Base-by-base conservation (phyloP, 148 eudicot genomes). In the Cornus kousa region DNA sequence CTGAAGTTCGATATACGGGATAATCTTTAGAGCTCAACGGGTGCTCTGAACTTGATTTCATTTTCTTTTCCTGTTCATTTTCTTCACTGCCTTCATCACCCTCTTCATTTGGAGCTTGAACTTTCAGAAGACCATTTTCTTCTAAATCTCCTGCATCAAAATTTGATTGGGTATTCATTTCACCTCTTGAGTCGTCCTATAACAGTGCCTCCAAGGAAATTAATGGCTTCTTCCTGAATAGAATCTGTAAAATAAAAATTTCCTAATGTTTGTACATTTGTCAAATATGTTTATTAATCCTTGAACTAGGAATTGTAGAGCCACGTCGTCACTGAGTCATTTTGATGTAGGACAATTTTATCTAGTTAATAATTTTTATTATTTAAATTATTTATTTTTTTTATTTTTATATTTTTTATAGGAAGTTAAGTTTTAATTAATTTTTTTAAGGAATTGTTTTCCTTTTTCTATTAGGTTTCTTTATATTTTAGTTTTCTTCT, bases 1-100 rank as follows among this genome's bases (percentile, higher is more conserved):
- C 82, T 71, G 78, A 78, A 73, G 79, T 75, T 75, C 57, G 74
- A 66, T 65, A 69, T 60, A 50, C 82, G 17, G 67, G 73, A 11
- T 60, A 59, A 14, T 67, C 83, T 53, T 71, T 65, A 72, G 33
- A 11, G 46, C 57, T 32, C 71, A 28, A 76, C 70, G 9, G 68
- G 70, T 62, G 80, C 65, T 72, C 78, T 16, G 35, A n/a, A 71
- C 20, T 9, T 11, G 24, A 33, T 60, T 72, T 67, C 20, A 14
- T 33, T 64, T 67, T 64, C 33, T 24, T 39, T 70, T 71, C 60
- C 48, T 76, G 33, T 35, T 57, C 83, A 76, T 40, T 77, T 40
- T 17, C 79, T 70, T 35, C 79, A 59, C 53, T 31, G 69, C n/a
- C 71, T 57, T 80, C 23, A 35, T 62, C 12, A 11, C 46, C 83